phyloP scores from a whole-genome alignment of 805 yeast species.

The Nakazawaea wickerhamii region DNA sequence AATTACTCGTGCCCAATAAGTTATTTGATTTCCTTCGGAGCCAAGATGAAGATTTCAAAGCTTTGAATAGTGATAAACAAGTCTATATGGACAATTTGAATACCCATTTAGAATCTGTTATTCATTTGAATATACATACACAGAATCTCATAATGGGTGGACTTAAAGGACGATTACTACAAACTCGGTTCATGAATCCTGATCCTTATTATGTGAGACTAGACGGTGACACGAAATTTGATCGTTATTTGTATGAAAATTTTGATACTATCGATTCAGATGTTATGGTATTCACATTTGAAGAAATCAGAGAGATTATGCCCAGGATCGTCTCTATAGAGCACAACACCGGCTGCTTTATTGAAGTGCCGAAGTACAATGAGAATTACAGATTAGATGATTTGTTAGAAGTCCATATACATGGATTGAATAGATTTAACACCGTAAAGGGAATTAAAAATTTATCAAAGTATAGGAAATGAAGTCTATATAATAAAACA shows the following conservation, averaged over 20 bases:
- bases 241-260: background rate
- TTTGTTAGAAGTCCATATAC: conserved; percentile 1
- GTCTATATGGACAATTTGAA: background rate
- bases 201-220: background rate
- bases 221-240: background rate
- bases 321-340: background rate
- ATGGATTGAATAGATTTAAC: background rate
- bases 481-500: background rate
- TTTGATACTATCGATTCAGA: background rate
- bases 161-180: background rate
- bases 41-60: background rate
- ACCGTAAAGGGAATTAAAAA: conserved; percentile 4
- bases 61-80: background rate
- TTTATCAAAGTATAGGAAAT: background rate
- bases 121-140: background rate
- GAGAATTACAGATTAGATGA: conserved; percentile 3
- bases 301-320: background rate
- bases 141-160: background rate
- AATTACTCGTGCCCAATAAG: background rate
- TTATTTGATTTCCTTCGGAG: background rate
- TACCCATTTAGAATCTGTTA: background rate
- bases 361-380: conserved; percentile 1
- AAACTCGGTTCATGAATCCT: background rate
- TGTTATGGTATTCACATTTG: background rate
- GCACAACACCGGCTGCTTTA: conserved; percentile 1